Percentiles rank a stretch among this genome's conserved stretches.
phyloP scores from a whole-genome alignment of 805 yeast genomes.

The Ogataea haglerorum region DNA sequence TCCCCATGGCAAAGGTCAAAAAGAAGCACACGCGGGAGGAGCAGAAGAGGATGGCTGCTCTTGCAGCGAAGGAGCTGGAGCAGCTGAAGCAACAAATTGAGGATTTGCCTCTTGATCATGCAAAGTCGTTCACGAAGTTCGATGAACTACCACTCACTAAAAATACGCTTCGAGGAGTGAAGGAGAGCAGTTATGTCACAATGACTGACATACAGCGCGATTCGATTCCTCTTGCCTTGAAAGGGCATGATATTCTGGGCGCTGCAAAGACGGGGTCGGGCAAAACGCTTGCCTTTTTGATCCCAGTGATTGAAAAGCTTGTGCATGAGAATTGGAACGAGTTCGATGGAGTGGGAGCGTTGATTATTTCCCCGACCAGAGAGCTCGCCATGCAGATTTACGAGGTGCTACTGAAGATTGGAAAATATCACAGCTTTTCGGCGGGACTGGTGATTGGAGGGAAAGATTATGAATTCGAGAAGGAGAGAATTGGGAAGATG shows the following conservation, averaged over 20 bases:
- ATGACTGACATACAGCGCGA: conserved; percentile 85
- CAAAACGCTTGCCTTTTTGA: conserved; percentile 79
- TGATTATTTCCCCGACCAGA: conserved; percentile 87
- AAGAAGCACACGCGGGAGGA: conserved; percentile 30
- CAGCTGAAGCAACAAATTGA: conserved; percentile 49
- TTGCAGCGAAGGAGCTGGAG: conserved; percentile 36
- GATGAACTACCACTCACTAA: conserved; percentile 73
- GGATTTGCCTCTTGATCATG: conserved; percentile 47
- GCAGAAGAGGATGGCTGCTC: conserved; percentile 23
- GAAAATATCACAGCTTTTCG: conserved; percentile 67
- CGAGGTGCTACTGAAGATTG: conserved; percentile 81
- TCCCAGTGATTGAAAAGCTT: conserved; percentile 74
- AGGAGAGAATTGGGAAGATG: conserved; percentile 72
- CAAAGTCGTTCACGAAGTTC: conserved; percentile 46
- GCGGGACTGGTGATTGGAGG: conserved; percentile 96
- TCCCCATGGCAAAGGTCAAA: conserved; percentile 28
- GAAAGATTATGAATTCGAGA: conserved; percentile 77
- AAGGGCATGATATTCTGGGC: conserved; percentile 77
- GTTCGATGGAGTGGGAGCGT: conserved; percentile 83
- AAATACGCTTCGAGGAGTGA: conserved; percentile 66
- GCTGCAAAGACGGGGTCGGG: conserved; percentile 93
- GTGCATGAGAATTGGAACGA: conserved; percentile 73
- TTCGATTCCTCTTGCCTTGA: conserved; percentile 70
- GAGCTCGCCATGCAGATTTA: conserved; percentile 89
- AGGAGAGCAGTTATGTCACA: conserved; percentile 70